phyloP scores from a whole-genome alignment of 1,139 yeast species.

The Pichia sp. region DNA sequence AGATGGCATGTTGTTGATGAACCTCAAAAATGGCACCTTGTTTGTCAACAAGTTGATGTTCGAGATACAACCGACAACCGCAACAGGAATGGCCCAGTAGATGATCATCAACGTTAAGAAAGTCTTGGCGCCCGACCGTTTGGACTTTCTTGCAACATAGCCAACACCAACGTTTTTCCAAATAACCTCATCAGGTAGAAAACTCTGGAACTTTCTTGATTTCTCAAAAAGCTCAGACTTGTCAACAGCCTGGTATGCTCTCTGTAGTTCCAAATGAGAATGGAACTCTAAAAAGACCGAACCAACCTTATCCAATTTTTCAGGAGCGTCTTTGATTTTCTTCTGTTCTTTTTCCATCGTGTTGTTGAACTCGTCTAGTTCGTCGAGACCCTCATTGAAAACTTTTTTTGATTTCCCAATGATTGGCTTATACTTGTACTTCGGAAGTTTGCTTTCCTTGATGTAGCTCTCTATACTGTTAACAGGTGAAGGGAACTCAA shows the following conservation, averaged over 20 bases:
- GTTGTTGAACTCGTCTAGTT: conserved; percentile 62
- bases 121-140: conserved; percentile 38
- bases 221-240: conserved; percentile 39
- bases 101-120: conserved; percentile 55
- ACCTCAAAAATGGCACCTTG: conserved; percentile 64
- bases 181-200: conserved; percentile 69
- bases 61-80: conserved; percentile 90
- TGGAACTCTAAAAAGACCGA: conserved; percentile 86
- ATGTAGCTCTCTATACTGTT: conserved; percentile 61
- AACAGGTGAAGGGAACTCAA: conserved; percentile 40
- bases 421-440: conserved; percentile 57
- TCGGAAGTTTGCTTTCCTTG: conserved; percentile 74
- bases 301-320: conserved; percentile 45
- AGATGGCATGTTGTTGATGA: conserved; percentile 65
- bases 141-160: conserved; percentile 40
- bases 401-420: conserved; percentile 86
- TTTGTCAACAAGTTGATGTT: conserved; percentile 70
- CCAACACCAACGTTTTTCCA: conserved; percentile 68
- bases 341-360: conserved; percentile 61
- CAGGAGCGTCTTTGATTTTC: conserved; percentile 32
- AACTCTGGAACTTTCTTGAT: conserved; percentile 47
- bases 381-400: conserved; percentile 63
- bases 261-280: conserved; percentile 81
- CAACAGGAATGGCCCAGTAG: conserved; percentile 94
- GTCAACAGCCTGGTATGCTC: conserved; percentile 78